Conservation (phyloP, 1,284 basidiomycete genomes). For the Boletus calvinii region DNA sequence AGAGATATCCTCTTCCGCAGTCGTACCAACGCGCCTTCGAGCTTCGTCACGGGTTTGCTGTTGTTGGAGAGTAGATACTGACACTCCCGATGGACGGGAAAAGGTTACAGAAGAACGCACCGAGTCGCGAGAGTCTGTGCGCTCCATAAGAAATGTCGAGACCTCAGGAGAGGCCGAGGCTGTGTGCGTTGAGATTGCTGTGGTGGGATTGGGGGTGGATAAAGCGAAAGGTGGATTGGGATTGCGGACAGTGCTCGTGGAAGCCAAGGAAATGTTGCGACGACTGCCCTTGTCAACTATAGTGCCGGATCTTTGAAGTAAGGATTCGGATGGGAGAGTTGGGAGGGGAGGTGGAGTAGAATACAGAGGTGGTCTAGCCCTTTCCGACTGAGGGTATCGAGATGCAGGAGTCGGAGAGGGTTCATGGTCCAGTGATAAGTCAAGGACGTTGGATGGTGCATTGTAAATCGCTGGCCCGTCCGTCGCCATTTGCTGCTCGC, state of each 20-base stretch:
- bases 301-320: slow-evolving; percentile 34
- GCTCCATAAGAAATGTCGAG: slow-evolving; percentile 41
- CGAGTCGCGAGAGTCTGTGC: slow-evolving; percentile 47
- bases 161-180: slow-evolving; percentile 48
- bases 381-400: slow-evolving; percentile 38
- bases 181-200: slow-evolving; percentile 64
- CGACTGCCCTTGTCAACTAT: slow-evolving; percentile 36
- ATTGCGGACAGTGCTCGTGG: slow-evolving; percentile 54
- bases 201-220: slow-evolving; percentile 60
- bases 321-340: slow-evolving; percentile 56
- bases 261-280: slow-evolving; percentile 48
- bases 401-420: slow-evolving; percentile 65
- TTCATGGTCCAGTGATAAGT: slow-evolving; percentile 54
- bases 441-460: slow-evolving; percentile 26
- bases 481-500: slow-evolving; percentile 37
- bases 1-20: slow-evolving; percentile 26
- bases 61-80: slow-evolving; percentile 56
- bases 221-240: slow-evolving; percentile 42
- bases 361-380: slow-evolving; percentile 43
- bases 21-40: slow-evolving; percentile 39
- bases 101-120: slow-evolving; percentile 51
- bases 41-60: slow-evolving; percentile 44
- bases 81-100: slow-evolving; percentile 57
- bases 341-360: slow-evolving; percentile 59
- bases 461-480: slow-evolving; percentile 28